Conservation (phyloP, 306 rosid species). For the Erythrophleum fordii region DNA sequence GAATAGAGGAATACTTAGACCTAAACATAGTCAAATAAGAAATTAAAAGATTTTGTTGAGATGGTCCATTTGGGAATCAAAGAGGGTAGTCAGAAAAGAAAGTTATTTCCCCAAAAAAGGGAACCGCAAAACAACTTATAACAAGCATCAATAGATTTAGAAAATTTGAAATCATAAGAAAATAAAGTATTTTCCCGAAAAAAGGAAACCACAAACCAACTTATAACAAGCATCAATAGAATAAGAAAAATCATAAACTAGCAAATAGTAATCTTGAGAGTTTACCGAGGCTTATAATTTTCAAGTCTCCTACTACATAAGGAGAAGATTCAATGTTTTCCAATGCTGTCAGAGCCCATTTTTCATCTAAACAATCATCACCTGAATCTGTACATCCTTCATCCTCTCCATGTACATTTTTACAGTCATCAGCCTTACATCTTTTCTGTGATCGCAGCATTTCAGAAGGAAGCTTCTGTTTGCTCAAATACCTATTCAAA, state of each 20-base stretch:
- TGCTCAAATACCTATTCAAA: constrained; percentile 76
- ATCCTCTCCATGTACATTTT: constrained; percentile 72
- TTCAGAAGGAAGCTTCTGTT: constrained; percentile 83
- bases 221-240: constrained; percentile 21
- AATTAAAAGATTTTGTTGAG: constrained; percentile 10
- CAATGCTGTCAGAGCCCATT: constrained; percentile 40
- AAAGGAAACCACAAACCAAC: neutral
- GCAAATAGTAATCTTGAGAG: constrained; percentile 25
- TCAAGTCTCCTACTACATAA: constrained; percentile 71
- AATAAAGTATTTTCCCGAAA: neutral
- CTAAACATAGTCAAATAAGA: constrained; percentile 23
- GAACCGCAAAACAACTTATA: neutral
- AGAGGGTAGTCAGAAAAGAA: constrained; percentile 20
- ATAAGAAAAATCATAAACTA: constrained; percentile 31
- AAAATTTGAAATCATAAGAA: constrained; percentile 24
- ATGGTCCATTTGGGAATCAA: constrained; percentile 33
- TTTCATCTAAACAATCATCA: constrained; percentile 66
- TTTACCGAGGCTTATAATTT: constrained; percentile 82
- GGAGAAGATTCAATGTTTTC: constrained; percentile 63
- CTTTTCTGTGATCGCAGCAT: constrained; percentile 84
- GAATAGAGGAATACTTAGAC: neutral
- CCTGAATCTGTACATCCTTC: constrained; percentile 73
- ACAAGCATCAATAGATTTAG: constrained; percentile 18
- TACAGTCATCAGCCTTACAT: constrained; percentile 60
- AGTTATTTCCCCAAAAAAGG: neutral